phyloP scores from a whole-genome alignment of 352 stramenopile genomes.

The Saprolegnia parasitica region DNA sequence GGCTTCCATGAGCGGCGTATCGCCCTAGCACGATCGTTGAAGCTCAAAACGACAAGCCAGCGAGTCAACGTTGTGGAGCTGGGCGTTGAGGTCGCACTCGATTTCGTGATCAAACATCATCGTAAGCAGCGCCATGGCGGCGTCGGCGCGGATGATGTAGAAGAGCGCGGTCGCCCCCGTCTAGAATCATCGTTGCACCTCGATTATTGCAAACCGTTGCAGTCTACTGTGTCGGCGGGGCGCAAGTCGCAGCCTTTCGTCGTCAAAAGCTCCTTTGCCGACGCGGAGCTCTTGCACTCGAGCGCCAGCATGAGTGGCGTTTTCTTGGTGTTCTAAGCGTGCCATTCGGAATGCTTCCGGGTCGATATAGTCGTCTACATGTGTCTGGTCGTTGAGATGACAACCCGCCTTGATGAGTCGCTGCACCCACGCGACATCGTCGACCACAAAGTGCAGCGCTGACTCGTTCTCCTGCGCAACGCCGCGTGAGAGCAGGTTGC shows the following conservation, averaged over 20 bases:
- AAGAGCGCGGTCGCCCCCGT: not conserved
- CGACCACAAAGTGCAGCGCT: not conserved
- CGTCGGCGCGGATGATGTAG: not conserved
- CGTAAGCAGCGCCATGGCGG: not conserved
- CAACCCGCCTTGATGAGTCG: not conserved
- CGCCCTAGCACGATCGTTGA: not conserved
- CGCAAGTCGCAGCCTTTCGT: not conserved
- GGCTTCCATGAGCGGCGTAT: not conserved
- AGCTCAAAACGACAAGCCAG: not conserved
- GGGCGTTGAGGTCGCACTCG: slow-evolving; percentile 3
- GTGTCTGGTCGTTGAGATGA: not conserved
- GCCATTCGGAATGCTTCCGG: not conserved
- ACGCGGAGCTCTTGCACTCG: not conserved
- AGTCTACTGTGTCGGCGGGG: not conserved
- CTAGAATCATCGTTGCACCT: not conserved
- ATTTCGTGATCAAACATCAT: not conserved
- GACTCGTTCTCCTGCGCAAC: not conserved
- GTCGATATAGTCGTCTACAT: not conserved
- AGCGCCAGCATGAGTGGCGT: slow-evolving; percentile 3
- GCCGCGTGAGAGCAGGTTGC: not conserved
- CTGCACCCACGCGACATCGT: not conserved
- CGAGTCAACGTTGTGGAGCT: not conserved
- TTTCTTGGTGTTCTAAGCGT: not conserved
- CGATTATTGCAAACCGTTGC: not conserved
- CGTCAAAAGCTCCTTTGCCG: not conserved